Evolutionary conservation across 2,329 filamentous ascomycete genomes (phyloP).

Genomic region (Myriosclerotinia curreyana): DNA sequence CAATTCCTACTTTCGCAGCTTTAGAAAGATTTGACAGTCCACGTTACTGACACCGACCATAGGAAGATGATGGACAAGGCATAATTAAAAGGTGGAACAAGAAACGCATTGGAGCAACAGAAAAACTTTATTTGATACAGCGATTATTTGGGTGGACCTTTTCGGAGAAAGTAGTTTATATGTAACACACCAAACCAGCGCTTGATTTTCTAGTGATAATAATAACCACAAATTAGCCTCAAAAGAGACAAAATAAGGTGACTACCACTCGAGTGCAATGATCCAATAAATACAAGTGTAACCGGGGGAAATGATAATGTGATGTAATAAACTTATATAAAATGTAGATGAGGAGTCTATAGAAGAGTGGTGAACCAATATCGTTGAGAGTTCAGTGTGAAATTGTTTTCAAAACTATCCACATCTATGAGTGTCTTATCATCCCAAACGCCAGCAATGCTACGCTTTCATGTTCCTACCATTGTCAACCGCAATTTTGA

Average conservation of each 20-base stretch:
- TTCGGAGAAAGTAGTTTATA: background rate
- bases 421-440: background rate
- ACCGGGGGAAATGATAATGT: no score
- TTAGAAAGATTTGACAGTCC: background rate
- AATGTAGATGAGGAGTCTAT: background rate
- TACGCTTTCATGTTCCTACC: background rate
- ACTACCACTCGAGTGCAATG: background rate
- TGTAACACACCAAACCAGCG: conserved; percentile 5
- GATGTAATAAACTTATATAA: background rate
- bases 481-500: background rate
- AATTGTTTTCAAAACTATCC: background rate
- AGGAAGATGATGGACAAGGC: background rate
- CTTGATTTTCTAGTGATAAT: background rate
- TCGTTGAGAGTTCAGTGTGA: background rate
- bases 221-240: background rate
- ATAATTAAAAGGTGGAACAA: background rate
- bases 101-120: background rate
- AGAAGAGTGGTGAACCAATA: no score
- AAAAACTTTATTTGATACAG: background rate
- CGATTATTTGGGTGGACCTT: background rate
- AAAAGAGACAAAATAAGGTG: background rate
- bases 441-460: conserved; percentile 7
- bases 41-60: background rate
- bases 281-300: background rate
- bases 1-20: background rate